These are phyloP conservation scores for Carex scoparia DNA, from an alignment of 176 grass and related monocot species.

Conservation along the genomic window DNA sequence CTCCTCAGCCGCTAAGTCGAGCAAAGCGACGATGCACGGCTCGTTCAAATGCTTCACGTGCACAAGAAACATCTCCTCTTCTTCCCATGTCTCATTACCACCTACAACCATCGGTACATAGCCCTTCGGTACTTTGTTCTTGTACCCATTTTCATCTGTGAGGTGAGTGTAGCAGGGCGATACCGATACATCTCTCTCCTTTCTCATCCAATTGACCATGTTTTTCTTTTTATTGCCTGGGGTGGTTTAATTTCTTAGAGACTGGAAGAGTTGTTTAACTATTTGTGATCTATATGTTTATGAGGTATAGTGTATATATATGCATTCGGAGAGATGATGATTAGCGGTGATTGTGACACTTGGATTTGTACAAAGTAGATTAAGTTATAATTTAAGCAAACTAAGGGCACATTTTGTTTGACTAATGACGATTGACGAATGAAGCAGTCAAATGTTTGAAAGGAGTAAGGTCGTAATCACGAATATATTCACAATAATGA, in stretches of 20 bases:
- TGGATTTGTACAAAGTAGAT: neutral
- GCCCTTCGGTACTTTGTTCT: constrained; percentile 23
- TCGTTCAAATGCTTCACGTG: constrained; percentile 25
- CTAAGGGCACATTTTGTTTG: neutral
- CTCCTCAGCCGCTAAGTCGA: constrained; percentile 38
- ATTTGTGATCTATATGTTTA: neutral
- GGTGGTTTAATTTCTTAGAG: neutral
- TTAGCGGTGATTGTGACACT: neutral
- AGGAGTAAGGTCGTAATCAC: neutral
- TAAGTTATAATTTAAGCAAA: neutral
- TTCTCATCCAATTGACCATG: constrained; percentile 24
- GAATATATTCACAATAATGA: too few relatives aligned
- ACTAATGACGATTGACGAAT: neutral
- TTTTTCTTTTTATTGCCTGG: neutral
- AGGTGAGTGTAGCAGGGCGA: constrained; percentile 3
- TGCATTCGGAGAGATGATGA: neutral
- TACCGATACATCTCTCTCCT: neutral
- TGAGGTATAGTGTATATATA: neutral
- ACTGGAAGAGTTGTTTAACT: neutral
- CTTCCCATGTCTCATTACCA: neutral
- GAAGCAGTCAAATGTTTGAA: constrained; percentile 15
- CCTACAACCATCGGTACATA: constrained; percentile 42
- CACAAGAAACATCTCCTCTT: constrained; percentile 41
- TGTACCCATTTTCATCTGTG: neutral
- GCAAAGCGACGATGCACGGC: constrained; percentile 28